phyloP scores from a whole-genome alignment of 495 filamentous ascomycete genomes.

The Margaritispora aquatica region DNA sequence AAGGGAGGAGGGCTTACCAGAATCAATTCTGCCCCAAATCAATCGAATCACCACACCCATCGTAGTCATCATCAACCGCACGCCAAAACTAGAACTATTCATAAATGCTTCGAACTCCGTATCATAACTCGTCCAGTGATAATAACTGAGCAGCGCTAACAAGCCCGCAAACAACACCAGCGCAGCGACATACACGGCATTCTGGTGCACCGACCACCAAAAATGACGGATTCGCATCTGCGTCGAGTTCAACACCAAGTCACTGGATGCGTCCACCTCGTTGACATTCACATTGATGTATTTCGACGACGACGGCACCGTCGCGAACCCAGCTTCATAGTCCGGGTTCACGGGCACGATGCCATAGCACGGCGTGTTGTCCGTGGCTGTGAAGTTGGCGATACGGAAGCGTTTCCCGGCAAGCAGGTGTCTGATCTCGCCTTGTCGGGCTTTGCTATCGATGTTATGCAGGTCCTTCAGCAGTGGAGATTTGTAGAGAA shows the following conservation, averaged over 20 bases:
- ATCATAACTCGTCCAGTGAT: constrained; percentile 6
- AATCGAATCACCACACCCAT: constrained; percentile 26
- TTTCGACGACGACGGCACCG: background rate
- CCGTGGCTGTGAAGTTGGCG: background rate
- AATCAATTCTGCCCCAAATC: constrained; percentile 27
- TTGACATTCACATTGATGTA: background rate
- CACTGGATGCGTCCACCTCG: background rate
- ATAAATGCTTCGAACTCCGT: constrained; percentile 31
- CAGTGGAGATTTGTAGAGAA: constrained; percentile 3
- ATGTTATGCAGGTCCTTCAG: background rate
- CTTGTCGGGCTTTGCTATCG: constrained; percentile 4
- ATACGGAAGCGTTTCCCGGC: background rate
- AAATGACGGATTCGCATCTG: background rate
- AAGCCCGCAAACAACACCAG: constrained; percentile 2
- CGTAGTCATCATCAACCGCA: constrained; percentile 27
- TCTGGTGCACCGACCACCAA: constrained; percentile 2
- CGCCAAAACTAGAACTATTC: constrained; percentile 27
- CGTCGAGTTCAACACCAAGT: background rate
- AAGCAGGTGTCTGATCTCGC: background rate
- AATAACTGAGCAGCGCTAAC: constrained; percentile 5
- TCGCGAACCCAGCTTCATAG: background rate
- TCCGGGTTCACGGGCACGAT: constrained; percentile 7
- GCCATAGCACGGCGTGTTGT: constrained; percentile 3
- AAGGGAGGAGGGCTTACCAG: constrained; percentile 16
- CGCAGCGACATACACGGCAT: background rate